Percentiles rank a stretch among this genome's conserved stretches.
phyloP scores from a whole-genome alignment of 352 stramenopile species.

The Phytophthora colocasiae region DNA sequence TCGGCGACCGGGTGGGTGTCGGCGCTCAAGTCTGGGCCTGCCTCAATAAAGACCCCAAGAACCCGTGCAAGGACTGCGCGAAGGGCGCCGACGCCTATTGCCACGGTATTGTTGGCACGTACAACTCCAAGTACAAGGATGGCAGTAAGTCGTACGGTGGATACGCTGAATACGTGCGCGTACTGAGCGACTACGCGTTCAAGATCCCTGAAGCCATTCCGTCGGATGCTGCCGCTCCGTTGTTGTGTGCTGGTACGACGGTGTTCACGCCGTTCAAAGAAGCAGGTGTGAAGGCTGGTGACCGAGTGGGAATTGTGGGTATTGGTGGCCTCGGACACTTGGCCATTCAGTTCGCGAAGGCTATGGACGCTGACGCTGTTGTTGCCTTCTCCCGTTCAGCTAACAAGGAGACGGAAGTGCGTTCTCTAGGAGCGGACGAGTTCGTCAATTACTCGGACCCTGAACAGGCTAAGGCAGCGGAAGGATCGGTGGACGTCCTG shows the following conservation, averaged over 20 bases:
- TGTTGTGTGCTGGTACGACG: constrained; percentile 90
- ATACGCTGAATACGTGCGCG: constrained; percentile 76
- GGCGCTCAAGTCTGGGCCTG: constrained; percentile 67
- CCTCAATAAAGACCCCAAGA: constrained; percentile 10
- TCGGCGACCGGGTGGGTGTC: constrained; percentile 83
- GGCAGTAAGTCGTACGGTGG: constrained; percentile 57
- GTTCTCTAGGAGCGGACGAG: constrained; percentile 63
- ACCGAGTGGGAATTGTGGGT: constrained; percentile 78
- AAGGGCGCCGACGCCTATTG: constrained; percentile 72
- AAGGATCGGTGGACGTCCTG: constrained; percentile 66
- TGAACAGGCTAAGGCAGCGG: constrained; percentile 36
- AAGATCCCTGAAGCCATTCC: constrained; percentile 75
- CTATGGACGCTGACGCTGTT: constrained; percentile 60
- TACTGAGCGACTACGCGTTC: constrained; percentile 70
- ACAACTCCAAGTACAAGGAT: constrained; percentile 59
- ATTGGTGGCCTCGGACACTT: constrained; percentile 90
- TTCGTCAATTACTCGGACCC: constrained; percentile 66
- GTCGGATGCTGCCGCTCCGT: constrained; percentile 57
- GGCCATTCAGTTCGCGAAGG: constrained; percentile 84
- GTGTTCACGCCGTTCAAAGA: constrained; percentile 77
- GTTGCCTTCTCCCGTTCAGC: constrained; percentile 71
- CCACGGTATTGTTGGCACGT: constrained; percentile 46
- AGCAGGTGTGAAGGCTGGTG: constrained; percentile 48
- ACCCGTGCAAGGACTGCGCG: constrained; percentile 49
- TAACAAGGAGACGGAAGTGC: constrained; percentile 63